Base-by-base conservation (phyloP, 352 stramenopile species). In the Pythium guiyangense region DNA sequence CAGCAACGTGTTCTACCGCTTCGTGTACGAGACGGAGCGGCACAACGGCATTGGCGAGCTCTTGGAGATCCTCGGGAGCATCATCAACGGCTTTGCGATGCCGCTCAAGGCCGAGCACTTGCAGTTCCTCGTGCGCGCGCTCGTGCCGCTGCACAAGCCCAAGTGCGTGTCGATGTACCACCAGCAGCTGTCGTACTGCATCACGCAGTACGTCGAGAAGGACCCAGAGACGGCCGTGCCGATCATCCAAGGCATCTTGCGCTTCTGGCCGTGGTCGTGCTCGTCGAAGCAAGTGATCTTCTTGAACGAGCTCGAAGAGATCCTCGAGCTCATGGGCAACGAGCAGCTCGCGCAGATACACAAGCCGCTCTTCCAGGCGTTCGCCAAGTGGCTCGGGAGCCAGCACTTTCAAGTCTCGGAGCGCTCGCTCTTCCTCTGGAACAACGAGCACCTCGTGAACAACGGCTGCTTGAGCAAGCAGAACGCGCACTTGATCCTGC, bases 1-100 rank as follows among this genome's bases (percentile, higher is more conserved):
- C 59, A 97, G 91, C 46, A 98, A 99, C 63, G 91, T 98, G 8
- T 99, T 99, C 68, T 99, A 98, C 69, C 79, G 92, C 29, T 99
- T 99, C 66, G 89, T 99, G 31, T 99, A 99, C 66, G 97, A 99
- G 75, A 99, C 96, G 34, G 94, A 98, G 72, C 83, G 86, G 42
- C 69, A 87, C 50, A 94, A 97, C 50, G 92, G 97, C 49, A 97
- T 99, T 61, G 96, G 93, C 25, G 97, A 99, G 70, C 72, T 99
- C 46, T 77, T 99, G 18, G 97, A 99, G 79, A 99, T 99, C 68
- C 61, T 99, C 35, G 97, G 96, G 40, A 86, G 75, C 31, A 99
- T 99, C 71, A 99, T 99, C 63, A 99, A 99, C 71, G 97, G 97
- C 3, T 99, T 99, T 72, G 97, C 97, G 18, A 97, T 99, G 75